These are phyloP conservation scores for Smallanthus sonchifolius DNA, from an alignment of 129 eudicot species.

Conservation along the genomic window DNA sequence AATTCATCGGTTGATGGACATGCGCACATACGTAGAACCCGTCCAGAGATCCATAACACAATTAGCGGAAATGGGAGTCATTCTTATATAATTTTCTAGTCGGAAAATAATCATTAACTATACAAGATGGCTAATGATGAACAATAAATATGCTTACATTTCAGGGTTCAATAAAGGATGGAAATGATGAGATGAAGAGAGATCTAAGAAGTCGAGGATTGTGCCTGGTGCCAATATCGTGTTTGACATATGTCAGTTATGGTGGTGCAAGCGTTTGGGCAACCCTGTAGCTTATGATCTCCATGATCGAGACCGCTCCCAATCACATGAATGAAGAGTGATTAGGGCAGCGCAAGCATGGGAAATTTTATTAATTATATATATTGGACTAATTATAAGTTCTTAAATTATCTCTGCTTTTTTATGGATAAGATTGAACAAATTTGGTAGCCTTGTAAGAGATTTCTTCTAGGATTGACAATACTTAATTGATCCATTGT, in stretches of 20 bases:
- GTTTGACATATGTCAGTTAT: conserved; percentile 68
- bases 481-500: conserved; percentile 57
- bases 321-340: conserved; percentile 6
- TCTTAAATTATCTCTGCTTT: not conserved
- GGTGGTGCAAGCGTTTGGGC: conserved; percentile 74
- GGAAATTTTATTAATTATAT: not conserved
- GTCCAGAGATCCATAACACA: not conserved
- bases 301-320: conserved; percentile 15
- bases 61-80: not conserved
- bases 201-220: conserved; percentile 83
- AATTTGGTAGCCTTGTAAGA: conserved; percentile 40
- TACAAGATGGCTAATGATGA: not conserved
- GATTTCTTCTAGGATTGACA: conserved; percentile 30
- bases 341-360: not conserved
- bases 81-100: not conserved
- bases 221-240: conserved; percentile 72
- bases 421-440: conserved; percentile 39
- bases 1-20: too few species aligned
- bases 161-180: conserved; percentile 36
- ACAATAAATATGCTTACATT: not conserved
- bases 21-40: too few species aligned
- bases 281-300: conserved; percentile 27
- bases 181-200: conserved; percentile 40
- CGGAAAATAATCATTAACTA: not conserved
- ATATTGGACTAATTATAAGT: not conserved